Conservation (phyloP, 1,284 basidiomycete species). For the Coniferiporia sulphurascens region DNA sequence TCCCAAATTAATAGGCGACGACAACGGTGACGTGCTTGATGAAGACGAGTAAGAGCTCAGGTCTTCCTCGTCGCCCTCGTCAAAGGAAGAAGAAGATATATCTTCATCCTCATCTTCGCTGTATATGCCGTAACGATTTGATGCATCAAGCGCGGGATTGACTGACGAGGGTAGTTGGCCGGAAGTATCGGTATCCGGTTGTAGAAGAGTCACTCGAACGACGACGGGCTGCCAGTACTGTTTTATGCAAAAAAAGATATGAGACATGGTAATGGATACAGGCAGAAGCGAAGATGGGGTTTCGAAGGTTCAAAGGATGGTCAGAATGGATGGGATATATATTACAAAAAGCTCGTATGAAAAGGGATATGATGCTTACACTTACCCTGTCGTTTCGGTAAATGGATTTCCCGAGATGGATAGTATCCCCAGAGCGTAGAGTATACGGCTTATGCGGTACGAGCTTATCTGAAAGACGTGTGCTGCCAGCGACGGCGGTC, state of each 20-base stretch:
- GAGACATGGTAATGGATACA: not conserved
- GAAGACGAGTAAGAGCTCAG: not conserved
- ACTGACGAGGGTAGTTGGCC: not conserved
- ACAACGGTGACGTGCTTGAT: conserved; percentile 1
- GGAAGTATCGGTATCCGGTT: not conserved
- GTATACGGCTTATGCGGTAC: conserved; percentile 3
- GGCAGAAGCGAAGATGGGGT: not conserved
- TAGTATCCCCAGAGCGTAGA: conserved; percentile 5
- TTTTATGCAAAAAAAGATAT: not conserved
- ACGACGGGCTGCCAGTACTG: conserved; percentile 15
- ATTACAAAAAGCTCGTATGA: not conserved
- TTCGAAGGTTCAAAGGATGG: no score
- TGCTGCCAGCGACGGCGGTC: not conserved
- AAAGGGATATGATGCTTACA: not conserved
- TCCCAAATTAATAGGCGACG: not conserved
- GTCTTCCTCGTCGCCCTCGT: not conserved
- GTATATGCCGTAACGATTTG: conserved; percentile 14
- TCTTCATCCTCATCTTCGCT: not conserved
- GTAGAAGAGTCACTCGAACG: conserved; percentile 1
- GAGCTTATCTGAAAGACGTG: not conserved
- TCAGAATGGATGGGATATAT: not conserved
- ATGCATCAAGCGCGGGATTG: not conserved
- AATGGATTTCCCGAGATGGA: conserved; percentile 13
- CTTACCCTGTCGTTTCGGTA: conserved; percentile 9
- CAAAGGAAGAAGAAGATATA: not conserved